Conservation (phyloP, 2,329 filamentous ascomycete genomes). For the Nigrospora osmanthi region DNA sequence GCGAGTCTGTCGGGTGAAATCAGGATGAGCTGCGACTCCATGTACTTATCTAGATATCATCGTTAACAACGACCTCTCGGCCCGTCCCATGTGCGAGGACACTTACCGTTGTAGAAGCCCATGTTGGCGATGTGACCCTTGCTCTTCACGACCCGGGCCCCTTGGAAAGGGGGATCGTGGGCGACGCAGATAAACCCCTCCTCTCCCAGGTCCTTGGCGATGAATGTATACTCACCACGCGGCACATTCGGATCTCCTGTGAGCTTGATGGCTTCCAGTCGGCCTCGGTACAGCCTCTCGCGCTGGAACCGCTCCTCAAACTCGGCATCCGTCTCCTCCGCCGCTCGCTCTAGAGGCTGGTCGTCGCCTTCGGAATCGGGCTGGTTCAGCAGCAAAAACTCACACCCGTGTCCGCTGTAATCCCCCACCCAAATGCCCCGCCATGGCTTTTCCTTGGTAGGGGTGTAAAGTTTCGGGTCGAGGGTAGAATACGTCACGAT, state of each 20-base stretch:
- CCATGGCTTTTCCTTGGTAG: slow-evolving; percentile 72
- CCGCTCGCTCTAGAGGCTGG: slow-evolving; percentile 28
- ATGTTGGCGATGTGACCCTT: slow-evolving; percentile 69
- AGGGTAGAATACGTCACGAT: slow-evolving; percentile 63
- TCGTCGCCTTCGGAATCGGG: slow-evolving; percentile 45
- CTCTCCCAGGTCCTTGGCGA: slow-evolving; percentile 67
- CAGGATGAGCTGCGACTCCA: slow-evolving; percentile 69
- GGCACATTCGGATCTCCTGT: slow-evolving; percentile 90
- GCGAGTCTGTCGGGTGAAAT: slow-evolving; percentile 71
- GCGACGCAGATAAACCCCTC: slow-evolving; percentile 57
- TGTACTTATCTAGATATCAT: slow-evolving; percentile 56
- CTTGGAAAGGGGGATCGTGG: slow-evolving; percentile 61
- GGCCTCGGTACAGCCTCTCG: slow-evolving; percentile 51
- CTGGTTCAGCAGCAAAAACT: slow-evolving; percentile 80
- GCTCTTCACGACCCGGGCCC: slow-evolving; percentile 65
- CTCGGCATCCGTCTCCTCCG: slow-evolving; percentile 35
- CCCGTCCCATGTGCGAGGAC: too few relatives aligned
- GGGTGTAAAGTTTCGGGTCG: slow-evolving; percentile 67
- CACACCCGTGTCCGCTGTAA: slow-evolving; percentile 80
- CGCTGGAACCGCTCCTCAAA: slow-evolving; percentile 36
- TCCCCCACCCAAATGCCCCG: slow-evolving; percentile 91
- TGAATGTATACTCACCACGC: slow-evolving; percentile 75
- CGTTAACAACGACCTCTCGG: slow-evolving; percentile 3
- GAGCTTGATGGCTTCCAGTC: slow-evolving; percentile 78
- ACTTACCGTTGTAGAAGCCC: slow-evolving; percentile 65